These are phyloP conservation scores for Paramecium biaurelia DNA, from an alignment of 73 alveolate species.

Conservation along the genomic window DNA sequence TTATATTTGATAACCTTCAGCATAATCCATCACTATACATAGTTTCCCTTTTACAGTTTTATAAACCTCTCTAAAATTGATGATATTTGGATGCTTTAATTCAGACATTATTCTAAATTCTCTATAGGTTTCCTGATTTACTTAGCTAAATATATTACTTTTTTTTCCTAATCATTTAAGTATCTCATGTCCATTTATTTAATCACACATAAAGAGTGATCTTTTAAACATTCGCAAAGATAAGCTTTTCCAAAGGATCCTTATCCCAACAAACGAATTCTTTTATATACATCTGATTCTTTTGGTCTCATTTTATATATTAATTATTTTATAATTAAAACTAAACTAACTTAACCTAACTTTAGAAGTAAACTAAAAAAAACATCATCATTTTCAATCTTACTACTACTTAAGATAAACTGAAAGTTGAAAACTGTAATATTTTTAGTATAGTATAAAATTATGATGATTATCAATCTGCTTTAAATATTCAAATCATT, in stretches of 20 bases:
- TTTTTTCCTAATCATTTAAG: conserved; percentile 71
- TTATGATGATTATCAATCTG: not conserved
- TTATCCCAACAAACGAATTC: conserved; percentile 69
- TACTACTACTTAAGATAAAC: not conserved
- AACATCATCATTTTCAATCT: too few species aligned
- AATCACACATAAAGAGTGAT: conserved; percentile 63
- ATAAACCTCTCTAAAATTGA: conserved; percentile 82
- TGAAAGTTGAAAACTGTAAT: too few species aligned
- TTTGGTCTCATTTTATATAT: conserved; percentile 6
- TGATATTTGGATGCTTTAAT: conserved; percentile 88
- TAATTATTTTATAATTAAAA: not conserved
- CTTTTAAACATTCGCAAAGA: conserved; percentile 59
- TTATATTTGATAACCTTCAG: conserved; percentile 68
- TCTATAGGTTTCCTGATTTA: conserved; percentile 52
- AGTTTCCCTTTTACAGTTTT: conserved; percentile 78
- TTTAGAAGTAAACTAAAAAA: not conserved
- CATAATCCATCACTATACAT: conserved; percentile 80
- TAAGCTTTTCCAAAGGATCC: conserved; percentile 76
- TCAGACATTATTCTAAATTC: conserved; percentile 74
- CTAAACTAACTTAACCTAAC: not conserved
- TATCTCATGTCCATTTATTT: conserved; percentile 76
- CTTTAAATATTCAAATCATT: not conserved
- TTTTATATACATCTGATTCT: conserved; percentile 58
- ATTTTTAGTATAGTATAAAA: too few species aligned
- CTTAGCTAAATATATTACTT: not conserved